Conservation (phyloP, 441 rosid genomes). For the Eruca vesicaria region DNA sequence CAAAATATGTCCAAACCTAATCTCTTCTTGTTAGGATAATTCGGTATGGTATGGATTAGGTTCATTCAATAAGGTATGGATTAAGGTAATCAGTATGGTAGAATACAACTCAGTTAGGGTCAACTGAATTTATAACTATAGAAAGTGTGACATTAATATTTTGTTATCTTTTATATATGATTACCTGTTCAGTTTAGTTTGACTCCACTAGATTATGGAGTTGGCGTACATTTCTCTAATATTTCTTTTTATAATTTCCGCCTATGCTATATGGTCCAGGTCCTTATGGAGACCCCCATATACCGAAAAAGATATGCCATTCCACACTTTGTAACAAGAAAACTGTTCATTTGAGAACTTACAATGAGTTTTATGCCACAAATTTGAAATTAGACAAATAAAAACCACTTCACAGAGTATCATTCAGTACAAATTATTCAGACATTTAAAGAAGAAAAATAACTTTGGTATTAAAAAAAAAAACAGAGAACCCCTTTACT, state of each 20-base stretch:
- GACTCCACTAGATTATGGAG: background rate
- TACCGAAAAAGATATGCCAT: background rate
- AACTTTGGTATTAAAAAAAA: background rate
- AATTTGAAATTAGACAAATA: background rate
- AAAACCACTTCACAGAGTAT: background rate
- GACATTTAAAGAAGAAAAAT: background rate
- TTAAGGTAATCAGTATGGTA: too few species aligned
- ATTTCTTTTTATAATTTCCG: too few species aligned
- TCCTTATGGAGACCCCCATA: background rate
- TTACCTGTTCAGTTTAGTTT: background rate
- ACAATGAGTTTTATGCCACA: background rate
- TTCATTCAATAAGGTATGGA: too few species aligned
- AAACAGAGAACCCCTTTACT: background rate
- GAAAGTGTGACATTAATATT: background rate
- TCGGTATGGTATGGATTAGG: too few species aligned
- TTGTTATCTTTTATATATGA: too few species aligned
- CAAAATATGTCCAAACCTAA: background rate
- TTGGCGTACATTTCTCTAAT: background rate
- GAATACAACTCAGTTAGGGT: background rate
- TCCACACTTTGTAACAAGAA: background rate
- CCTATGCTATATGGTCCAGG: too few species aligned
- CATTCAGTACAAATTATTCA: conserved; percentile 22
- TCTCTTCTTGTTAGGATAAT: background rate
- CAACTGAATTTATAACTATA: too few species aligned
- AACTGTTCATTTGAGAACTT: background rate